phyloP scores from a whole-genome alignment of 2,329 filamentous ascomycete species.

The Fusarium sacchari region DNA sequence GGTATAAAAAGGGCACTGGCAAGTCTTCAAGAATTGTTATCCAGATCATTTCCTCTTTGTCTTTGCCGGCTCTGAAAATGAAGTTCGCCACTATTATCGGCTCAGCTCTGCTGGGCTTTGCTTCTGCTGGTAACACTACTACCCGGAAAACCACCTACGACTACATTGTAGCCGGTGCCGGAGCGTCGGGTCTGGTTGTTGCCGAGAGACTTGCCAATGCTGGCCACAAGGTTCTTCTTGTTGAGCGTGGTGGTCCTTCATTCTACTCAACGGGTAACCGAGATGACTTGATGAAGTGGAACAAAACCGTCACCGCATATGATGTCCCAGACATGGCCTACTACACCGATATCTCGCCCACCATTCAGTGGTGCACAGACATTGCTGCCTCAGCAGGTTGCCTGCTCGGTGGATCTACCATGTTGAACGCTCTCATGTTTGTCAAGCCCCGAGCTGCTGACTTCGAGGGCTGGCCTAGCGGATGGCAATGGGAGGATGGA shows the following conservation, averaged over 20 bases:
- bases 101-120: conserved; percentile 24
- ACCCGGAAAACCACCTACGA: conserved; percentile 30
- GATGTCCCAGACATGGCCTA: conserved; percentile 77
- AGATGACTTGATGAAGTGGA: conserved; percentile 67
- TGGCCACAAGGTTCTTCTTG: conserved; percentile 70
- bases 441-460: conserved; percentile 72
- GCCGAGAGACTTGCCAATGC: conserved; percentile 63
- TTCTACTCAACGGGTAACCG: conserved; percentile 71
- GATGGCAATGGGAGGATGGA: conserved; percentile 68
- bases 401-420: conserved; percentile 71
- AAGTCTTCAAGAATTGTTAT: background rate
- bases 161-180: conserved; percentile 38
- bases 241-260: conserved; percentile 68
- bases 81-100: conserved; percentile 13
- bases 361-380: conserved; percentile 38
- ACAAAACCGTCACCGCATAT: conserved; percentile 71
- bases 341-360: conserved; percentile 68
- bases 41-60: background rate
- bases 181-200: conserved; percentile 37
- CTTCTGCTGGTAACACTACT: conserved; percentile 10
- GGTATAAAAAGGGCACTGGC: background rate
- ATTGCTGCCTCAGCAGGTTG: conserved; percentile 60
- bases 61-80: conserved; percentile 7
- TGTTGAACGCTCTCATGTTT: conserved; percentile 76
- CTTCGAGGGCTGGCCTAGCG: conserved; percentile 74